Base-by-base conservation (phyloP, 441 rosid genomes). In the Populus trichocarpa region DNA sequence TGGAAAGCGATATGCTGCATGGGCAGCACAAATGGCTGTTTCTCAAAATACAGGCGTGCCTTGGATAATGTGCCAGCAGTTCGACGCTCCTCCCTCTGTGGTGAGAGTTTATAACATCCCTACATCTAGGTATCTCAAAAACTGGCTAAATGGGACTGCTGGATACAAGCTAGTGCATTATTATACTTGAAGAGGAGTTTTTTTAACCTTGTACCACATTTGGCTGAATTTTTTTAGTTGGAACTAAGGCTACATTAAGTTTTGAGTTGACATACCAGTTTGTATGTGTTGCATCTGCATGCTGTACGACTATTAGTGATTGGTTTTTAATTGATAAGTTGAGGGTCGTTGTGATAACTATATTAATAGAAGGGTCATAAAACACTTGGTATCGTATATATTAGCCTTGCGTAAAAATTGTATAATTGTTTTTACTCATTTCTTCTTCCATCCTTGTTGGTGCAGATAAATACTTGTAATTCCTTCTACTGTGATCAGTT, bases 11-110 rank as follows among this genome's bases (percentile, higher is more conserved):
- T 96, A 96, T 86, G 91, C 95, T 75, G 74, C 77, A 76, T 96
- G 99, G 99, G 88, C 99, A 59, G 99, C 98, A 74, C 72, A 80
- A 72, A 96, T 96, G 99, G 99, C 99, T 72, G 93, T 96, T 85
- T 85, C 96, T 81, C 93, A 91, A 84, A 88, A 92, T 80, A 90
- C 83, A 53, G 98, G 98, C 32, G 90, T 96, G 63, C 99, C 99
- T 74, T 96, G 99, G 99, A 88, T 93, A 75, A 94, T 96, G 98
- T 96, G 98, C 83, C 90, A 90, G 81, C 99, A 96, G 77, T 83
- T 75, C 75, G 96, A 96, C 78, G 96, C 99, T 81, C 99, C 99
- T 77, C 83, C 83, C 1, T 82, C 89, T 69, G 92, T 96, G 87
- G 99, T 96, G 84, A 89, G 88, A 65, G 36, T 71, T 79, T 14